Conservation (phyloP, 306 rosid species). For the Ammopiptanthus mongolicus region DNA sequence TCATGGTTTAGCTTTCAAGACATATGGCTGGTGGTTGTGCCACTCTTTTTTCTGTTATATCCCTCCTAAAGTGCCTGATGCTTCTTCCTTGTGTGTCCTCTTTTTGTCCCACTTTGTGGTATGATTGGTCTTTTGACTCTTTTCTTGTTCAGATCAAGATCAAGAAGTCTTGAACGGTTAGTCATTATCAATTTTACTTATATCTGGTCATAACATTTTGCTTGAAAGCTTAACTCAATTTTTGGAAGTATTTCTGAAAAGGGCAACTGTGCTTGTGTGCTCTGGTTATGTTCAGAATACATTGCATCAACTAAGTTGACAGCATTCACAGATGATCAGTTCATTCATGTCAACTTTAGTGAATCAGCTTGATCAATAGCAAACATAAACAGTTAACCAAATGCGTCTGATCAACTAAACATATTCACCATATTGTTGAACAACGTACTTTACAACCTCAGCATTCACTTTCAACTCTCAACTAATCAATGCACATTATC, state of each 20-base stretch:
- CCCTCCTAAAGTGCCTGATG: background rate
- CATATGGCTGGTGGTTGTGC: background rate
- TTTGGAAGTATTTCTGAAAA: background rate
- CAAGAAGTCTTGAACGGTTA: slow-evolving; percentile 82
- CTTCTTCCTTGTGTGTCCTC: background rate
- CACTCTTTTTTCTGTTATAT: background rate
- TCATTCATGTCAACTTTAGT: slow-evolving; percentile 93
- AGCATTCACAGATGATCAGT: slow-evolving; percentile 96
- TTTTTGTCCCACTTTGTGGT: background rate
- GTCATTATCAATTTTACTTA: slow-evolving; percentile 2
- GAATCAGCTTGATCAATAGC: slow-evolving; percentile 97
- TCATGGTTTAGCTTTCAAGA: background rate
- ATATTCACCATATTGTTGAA: slow-evolving; percentile 95
- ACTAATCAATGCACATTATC: slow-evolving; percentile 65
- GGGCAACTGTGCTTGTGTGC: background rate
- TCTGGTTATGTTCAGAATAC: slow-evolving; percentile 89
- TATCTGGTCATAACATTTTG: background rate
- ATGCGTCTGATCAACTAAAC: slow-evolving; percentile 93
- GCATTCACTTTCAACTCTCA: slow-evolving; percentile 94
- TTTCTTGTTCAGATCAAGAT: slow-evolving; percentile 65
- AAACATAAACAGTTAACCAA: slow-evolving; percentile 91
- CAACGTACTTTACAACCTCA: slow-evolving; percentile 95
- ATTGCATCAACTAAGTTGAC: slow-evolving; percentile 95
- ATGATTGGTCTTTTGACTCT: background rate
- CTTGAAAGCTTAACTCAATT: background rate